phyloP scores from a whole-genome alignment of 2,329 filamentous ascomycete genomes.

The Apiospora aurea region DNA sequence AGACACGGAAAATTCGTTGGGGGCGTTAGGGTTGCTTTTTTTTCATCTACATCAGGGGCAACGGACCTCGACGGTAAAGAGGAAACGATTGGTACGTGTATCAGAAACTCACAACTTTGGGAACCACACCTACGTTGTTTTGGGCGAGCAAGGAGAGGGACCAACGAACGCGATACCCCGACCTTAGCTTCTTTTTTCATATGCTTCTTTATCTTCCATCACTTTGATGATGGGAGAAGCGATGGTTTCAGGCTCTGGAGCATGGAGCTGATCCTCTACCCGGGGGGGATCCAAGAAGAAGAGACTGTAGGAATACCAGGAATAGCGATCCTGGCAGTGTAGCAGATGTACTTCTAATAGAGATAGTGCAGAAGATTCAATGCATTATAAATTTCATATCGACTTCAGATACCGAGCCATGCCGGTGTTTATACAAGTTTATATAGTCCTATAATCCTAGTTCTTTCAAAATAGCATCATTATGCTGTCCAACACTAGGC shows the following conservation, averaged over 20 bases:
- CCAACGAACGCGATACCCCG: slow-evolving; percentile 23
- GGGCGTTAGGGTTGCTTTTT: slow-evolving; percentile 24
- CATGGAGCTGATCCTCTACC: background rate
- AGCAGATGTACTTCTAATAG: slow-evolving; percentile 26
- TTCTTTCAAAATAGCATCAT: slow-evolving; percentile 52
- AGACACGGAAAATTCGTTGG: slow-evolving; percentile 20
- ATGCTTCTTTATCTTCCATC: slow-evolving; percentile 9
- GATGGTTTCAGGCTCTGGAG: slow-evolving; percentile 14
- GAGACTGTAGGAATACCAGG: slow-evolving; percentile 20
- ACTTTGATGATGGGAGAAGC: background rate
- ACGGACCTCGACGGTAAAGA: slow-evolving; percentile 31
- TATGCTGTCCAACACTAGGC: slow-evolving; percentile 59
- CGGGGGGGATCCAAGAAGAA: slow-evolving; percentile 1
- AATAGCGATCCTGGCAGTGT: slow-evolving; percentile 17
- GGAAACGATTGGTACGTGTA: slow-evolving; percentile 40
- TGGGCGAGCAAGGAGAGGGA: slow-evolving; percentile 17
- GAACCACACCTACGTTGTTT: slow-evolving; percentile 10
- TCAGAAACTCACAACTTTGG: slow-evolving; percentile 30
- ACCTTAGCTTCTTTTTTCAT: slow-evolving; percentile 18
- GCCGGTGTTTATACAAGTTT: background rate
- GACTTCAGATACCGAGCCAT: background rate
- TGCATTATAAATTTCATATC: slow-evolving; percentile 20
- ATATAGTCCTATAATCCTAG: slow-evolving; percentile 43
- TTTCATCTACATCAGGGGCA: slow-evolving; percentile 12
- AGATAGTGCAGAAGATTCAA: slow-evolving; percentile 19